A percentile compares a stretch with the other conserved stretches of the same genome.
Conservation (phyloP, 2,329 filamentous ascomycete species). For the Aspergillus arachidicola region DNA sequence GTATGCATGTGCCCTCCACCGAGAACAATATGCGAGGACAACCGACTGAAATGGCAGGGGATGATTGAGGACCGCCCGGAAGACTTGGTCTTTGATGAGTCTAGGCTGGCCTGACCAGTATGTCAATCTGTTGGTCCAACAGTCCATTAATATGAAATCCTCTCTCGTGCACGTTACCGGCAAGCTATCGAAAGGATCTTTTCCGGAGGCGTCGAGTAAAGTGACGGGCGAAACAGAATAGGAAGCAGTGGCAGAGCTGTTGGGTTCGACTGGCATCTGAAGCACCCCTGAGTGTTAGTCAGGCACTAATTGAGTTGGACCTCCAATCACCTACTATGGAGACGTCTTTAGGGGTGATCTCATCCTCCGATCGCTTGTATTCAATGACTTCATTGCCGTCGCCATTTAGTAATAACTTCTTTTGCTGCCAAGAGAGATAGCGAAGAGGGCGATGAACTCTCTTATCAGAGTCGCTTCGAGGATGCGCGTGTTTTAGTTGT, state of each 20-base stretch:
- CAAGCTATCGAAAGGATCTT: slow-evolving; percentile 37
- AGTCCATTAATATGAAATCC: slow-evolving; percentile 38
- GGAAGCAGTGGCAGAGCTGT: slow-evolving; percentile 16
- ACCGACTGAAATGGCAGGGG: slow-evolving; percentile 40
- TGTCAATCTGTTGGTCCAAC: slow-evolving; percentile 38
- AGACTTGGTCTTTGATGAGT: slow-evolving; percentile 40
- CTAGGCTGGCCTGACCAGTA: slow-evolving; percentile 48
- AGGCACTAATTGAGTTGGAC: neutral
- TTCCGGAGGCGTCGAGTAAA: slow-evolving; percentile 30
- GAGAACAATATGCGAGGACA: slow-evolving; percentile 41
- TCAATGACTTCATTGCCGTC: slow-evolving; percentile 2
- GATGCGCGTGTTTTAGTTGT: slow-evolving; percentile 32
- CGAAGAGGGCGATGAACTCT: slow-evolving; percentile 19
- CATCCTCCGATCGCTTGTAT: neutral
- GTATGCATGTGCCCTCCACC: slow-evolving; percentile 37
- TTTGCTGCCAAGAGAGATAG: slow-evolving; percentile 30
- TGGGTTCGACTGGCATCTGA: slow-evolving; percentile 20
- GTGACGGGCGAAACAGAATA: slow-evolving; percentile 28
- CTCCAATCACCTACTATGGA: slow-evolving; percentile 5
- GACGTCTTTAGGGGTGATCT: neutral
- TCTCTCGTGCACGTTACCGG: slow-evolving; percentile 27
- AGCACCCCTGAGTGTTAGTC: neutral
- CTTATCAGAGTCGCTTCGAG: slow-evolving; percentile 18
- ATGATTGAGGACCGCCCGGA: slow-evolving; percentile 36
- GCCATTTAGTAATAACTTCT: slow-evolving; percentile 8